Evolutionary conservation across 441 rosid genomes (phyloP).

Genomic region (Eruca vesicaria): DNA sequence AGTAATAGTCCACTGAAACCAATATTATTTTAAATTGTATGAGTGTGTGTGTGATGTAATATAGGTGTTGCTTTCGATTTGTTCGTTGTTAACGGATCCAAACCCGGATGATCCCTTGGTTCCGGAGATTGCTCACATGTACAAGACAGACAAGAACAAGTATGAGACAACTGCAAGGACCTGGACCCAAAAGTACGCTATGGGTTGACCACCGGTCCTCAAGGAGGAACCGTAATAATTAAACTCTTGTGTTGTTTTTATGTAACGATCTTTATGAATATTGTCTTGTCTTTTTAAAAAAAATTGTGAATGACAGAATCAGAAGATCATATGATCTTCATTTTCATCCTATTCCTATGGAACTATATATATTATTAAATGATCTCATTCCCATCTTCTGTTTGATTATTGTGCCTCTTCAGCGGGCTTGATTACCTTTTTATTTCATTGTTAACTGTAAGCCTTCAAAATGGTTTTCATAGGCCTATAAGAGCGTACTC

Average conservation of each 20-base stretch:
- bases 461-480: no score
- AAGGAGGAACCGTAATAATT: constrained; percentile 11
- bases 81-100: constrained; percentile 81
- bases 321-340: constrained; percentile 19
- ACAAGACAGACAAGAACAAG: constrained; percentile 79
- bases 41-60: constrained; percentile 1
- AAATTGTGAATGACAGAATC: constrained; percentile 15
- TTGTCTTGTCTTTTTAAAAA: constrained; percentile 9
- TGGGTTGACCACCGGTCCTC: constrained; percentile 47
- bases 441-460: no score
- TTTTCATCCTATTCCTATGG: no score
- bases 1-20: neutral
- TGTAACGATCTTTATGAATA: constrained; percentile 24
- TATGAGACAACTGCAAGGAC: constrained; percentile 79
- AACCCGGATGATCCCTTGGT: constrained; percentile 90
- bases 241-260: constrained; percentile 15
- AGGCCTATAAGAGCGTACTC: no score
- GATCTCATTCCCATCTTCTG: no score
- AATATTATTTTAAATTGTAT: neutral
- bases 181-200: constrained; percentile 92
- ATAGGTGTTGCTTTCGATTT: constrained; percentile 81
- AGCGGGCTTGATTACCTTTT: no score
- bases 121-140: constrained; percentile 88
- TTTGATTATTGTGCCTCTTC: no score
- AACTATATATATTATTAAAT: no score